Evolutionary conservation across 768 basidiomycete genomes (phyloP).

Genomic region (Aureoboletus auriporus): DNA sequence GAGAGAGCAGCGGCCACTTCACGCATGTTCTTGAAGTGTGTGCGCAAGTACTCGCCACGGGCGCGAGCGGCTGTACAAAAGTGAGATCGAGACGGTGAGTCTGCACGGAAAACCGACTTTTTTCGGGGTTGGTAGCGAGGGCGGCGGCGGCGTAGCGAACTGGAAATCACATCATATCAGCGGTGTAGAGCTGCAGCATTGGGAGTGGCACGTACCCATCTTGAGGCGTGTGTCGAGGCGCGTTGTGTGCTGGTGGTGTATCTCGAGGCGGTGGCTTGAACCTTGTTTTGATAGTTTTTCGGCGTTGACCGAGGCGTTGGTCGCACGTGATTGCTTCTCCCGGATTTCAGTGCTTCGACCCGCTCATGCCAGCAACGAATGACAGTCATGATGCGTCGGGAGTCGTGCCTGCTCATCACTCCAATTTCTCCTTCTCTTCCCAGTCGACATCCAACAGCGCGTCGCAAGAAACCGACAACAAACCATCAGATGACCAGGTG

Average conservation of each 20-base stretch:
- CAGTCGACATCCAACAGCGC: slow-evolving; percentile 24
- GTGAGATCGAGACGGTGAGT: slow-evolving; percentile 6
- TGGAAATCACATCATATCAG: slow-evolving; percentile 30
- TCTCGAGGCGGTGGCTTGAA: slow-evolving; percentile 39
- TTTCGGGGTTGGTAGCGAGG: slow-evolving; percentile 90
- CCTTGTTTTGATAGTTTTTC: slow-evolving; percentile 29
- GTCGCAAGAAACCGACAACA: slow-evolving; percentile 23
- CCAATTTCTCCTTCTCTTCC: slow-evolving; percentile 28
- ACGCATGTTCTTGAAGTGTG: slow-evolving; percentile 99
- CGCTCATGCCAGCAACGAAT: slow-evolving; percentile 27
- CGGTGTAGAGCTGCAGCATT: slow-evolving; percentile 5
- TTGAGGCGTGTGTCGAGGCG: slow-evolving; percentile 44
- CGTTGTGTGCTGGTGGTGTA: slow-evolving; percentile 43
- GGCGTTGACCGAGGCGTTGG: slow-evolving; percentile 15
- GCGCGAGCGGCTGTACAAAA: slow-evolving; percentile 72
- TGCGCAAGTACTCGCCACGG: slow-evolving; percentile 95
- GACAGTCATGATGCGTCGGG: slow-evolving; percentile 25
- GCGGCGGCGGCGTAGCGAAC: slow-evolving; percentile 94
- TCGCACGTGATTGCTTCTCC: slow-evolving; percentile 2
- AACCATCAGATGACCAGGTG: slow-evolving; percentile 29
- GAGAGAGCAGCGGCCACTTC: slow-evolving; percentile 94
- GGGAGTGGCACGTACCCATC: slow-evolving; percentile 53
- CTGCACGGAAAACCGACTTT: slow-evolving; percentile 54
- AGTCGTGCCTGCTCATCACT: slow-evolving; percentile 15
- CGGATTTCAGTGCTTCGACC: background rate